Evolutionary conservation across 1,284 basidiomycete species (phyloP), one percentile per base, ranked within the genome.

Genomic region (Boletellus dicymbophilus): DNA sequence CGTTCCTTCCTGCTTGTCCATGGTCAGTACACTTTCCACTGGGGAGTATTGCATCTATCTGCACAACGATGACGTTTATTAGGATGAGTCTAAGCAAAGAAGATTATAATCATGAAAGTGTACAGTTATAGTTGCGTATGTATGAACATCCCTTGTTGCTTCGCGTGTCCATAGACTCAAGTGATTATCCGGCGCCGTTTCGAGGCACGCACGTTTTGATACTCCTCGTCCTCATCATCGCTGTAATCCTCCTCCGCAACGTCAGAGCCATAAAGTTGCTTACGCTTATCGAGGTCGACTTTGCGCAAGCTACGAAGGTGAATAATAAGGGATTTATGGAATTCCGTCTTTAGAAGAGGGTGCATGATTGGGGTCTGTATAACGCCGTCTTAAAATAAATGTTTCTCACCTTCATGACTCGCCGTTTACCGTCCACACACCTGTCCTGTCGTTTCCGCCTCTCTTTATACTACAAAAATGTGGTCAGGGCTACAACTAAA

Each of bases 221-320:
- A 68, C 50, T 74, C 71, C 20, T 78, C 77, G 52, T 79, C 76
- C 46, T 77, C 77, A 30, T 79, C 77, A 42, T 79, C 78, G 40
- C 70, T 77, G 54, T 69, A 69, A 43, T 77, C 73, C 37, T 75
- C 74, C 49, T 72, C 69, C 10, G 67, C 63, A 28, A 71, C 70
- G 36, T 74, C 75, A 22, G 68, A 63, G 2, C 76, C 73, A 43
- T 78, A 75, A 21, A 76, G 65, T 46, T 70, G 69, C 48, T 71
- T 72, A 27, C 77, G 76, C 56, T 77, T 74, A 44, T 76, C 75
- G 40, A 72, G 68, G 58, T 84, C 84, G 16, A 75, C 59, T 62
- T 81, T 81, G 27, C 84, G 82, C 51, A 89, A 64, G 34, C 74
- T 70, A n/a, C 81, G 78, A 38, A 89, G 71, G 50, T 80, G 73